These are phyloP conservation scores for Calvatia gigantea DNA, from an alignment of 768 basidiomycete species.

Conservation along the genomic window DNA sequence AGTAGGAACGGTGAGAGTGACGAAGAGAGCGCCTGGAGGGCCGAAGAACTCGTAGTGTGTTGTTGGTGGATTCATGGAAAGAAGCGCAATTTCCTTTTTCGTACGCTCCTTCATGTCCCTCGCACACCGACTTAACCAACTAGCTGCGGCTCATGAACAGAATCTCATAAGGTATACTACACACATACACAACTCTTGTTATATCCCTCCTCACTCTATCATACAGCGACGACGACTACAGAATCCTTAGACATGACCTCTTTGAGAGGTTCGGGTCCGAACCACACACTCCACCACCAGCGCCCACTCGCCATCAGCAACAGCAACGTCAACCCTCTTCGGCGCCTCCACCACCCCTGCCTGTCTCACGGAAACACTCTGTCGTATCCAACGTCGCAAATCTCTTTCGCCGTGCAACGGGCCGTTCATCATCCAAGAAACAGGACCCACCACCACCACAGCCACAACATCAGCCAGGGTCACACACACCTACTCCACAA, in stretches of 20 bases:
- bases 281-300: background rate
- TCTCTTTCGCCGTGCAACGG: constrained; percentile 37
- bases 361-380: constrained; percentile 23
- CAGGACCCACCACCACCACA: background rate
- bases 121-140: constrained; percentile 62
- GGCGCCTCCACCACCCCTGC: constrained; percentile 15
- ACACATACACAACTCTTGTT: background rate
- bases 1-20: constrained; percentile 69
- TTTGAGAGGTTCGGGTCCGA: constrained; percentile 45
- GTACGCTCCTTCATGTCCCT: constrained; percentile 39
- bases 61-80: constrained; percentile 62
- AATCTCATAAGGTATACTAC: constrained; percentile 55
- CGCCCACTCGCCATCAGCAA: background rate
- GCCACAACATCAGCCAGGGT: background rate
- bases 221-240: constrained; percentile 69
- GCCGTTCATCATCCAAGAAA: constrained; percentile 18
- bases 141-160: constrained; percentile 63
- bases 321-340: background rate
- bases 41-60: constrained; percentile 80
- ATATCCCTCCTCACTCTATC: too few species aligned
- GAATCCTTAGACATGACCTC: constrained; percentile 61
- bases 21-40: constrained; percentile 69
- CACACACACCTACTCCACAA: constrained; percentile 1
- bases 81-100: constrained; percentile 15
- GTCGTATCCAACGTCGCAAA: constrained; percentile 29